Conservation (phyloP, 78 protist genomes). For the Trichosphaerium sp. region DNA sequence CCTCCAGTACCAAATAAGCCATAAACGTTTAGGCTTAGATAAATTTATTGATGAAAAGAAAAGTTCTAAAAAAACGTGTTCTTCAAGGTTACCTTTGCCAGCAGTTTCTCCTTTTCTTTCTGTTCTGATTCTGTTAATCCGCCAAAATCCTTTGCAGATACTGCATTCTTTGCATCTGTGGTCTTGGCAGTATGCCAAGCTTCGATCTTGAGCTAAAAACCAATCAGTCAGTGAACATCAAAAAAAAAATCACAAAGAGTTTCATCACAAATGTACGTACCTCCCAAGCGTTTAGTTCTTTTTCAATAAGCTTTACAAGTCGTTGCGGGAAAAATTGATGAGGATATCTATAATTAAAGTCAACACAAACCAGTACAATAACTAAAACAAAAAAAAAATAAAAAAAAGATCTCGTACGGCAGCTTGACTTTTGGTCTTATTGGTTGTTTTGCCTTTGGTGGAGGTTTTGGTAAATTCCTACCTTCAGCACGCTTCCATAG, state of each 20-base stretch:
- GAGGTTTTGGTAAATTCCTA: too few species aligned
- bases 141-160: constrained; percentile 2
- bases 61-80: neutral
- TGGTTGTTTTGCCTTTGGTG: too few species aligned
- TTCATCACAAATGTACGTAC: too few species aligned
- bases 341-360: constrained; percentile 18
- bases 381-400: too few species aligned
- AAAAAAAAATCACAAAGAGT: neutral
- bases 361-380: too few species aligned
- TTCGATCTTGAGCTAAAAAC: neutral
- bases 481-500: too few species aligned
- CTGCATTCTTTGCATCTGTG: neutral
- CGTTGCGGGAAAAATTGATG: constrained; percentile 55
- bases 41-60: neutral
- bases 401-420: too few species aligned
- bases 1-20: constrained; percentile 7
- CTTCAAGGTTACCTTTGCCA: too few species aligned
- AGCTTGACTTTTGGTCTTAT: neutral
- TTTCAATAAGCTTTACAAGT: constrained; percentile 24
- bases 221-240: neutral
- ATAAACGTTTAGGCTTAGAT: neutral
- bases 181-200: neutral
- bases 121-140: constrained; percentile 33
- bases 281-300: constrained; percentile 22
- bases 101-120: constrained; percentile 10